Evolutionary conservation across 2,329 filamentous ascomycete genomes (phyloP).

Genomic region (Cercospora janseana): DNA sequence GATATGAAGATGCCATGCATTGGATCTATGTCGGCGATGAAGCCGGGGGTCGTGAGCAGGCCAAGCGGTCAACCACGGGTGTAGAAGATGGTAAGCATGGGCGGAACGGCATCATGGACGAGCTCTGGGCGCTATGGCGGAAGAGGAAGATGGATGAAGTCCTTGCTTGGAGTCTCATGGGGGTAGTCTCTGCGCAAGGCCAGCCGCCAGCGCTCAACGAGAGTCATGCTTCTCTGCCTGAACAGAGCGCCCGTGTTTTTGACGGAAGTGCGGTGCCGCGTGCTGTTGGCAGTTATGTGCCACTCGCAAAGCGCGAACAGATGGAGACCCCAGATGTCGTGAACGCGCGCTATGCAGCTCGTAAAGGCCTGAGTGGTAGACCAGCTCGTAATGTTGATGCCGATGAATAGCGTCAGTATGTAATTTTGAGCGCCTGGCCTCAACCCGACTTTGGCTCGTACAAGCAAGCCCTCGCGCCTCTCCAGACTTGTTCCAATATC

Average conservation of each 20-base stretch:
- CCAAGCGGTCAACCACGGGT: constrained; percentile 34
- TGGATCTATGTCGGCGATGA: constrained; percentile 81
- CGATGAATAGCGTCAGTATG: constrained; percentile 18
- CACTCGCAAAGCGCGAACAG: constrained; percentile 55
- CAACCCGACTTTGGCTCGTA: constrained; percentile 62
- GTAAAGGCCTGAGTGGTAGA: constrained; percentile 45
- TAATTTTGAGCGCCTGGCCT: neutral
- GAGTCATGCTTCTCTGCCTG: constrained; percentile 16
- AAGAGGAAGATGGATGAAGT: constrained; percentile 86
- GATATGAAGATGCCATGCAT: constrained; percentile 59
- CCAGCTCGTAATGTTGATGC: constrained; percentile 13
- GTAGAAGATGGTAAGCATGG: constrained; percentile 62
- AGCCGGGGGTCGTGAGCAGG: constrained; percentile 36
- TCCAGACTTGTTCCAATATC: constrained; percentile 87
- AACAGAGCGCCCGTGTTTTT: constrained; percentile 55
- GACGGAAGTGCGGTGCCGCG: constrained; percentile 56
- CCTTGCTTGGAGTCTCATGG: constrained; percentile 70
- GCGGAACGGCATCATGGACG: constrained; percentile 64
- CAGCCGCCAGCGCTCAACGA: constrained; percentile 12
- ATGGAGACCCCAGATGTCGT: constrained; percentile 61
- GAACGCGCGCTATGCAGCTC: constrained; percentile 58
- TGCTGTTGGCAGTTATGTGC: constrained; percentile 58
- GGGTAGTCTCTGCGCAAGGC: constrained; percentile 53
- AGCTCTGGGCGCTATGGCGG: constrained; percentile 80
- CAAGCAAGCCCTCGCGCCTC: constrained; percentile 76